Conservation (phyloP, 495 filamentous ascomycete species). For the Apodospora peruviana region DNA sequence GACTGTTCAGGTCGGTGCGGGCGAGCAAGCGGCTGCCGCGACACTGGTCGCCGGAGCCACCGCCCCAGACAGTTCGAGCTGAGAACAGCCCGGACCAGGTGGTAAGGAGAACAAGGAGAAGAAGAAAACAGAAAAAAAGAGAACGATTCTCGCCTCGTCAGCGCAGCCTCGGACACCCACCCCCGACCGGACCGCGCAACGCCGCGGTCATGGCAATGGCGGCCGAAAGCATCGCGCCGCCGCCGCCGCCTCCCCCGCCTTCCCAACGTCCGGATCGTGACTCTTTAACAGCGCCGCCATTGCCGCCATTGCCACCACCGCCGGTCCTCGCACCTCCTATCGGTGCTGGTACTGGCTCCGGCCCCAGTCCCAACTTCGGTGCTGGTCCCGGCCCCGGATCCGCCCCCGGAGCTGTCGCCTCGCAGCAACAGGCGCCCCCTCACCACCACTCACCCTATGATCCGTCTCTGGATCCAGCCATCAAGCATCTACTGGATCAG, state of each 20-base stretch:
- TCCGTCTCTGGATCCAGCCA: slow-evolving; percentile 38
- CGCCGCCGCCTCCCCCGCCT: slow-evolving; percentile 14
- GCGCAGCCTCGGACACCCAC: background rate
- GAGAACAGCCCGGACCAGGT: background rate
- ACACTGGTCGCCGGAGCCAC: slow-evolving; percentile 13
- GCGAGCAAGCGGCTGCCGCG: slow-evolving; percentile 9
- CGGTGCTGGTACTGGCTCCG: too few relatives aligned
- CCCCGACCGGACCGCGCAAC: background rate
- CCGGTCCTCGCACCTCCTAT: slow-evolving; percentile 12
- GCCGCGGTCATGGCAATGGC: too few relatives aligned
- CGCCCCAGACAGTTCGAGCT: slow-evolving; percentile 1
- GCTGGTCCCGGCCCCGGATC: slow-evolving; percentile 8
- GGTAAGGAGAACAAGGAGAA: background rate
- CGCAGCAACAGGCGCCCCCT: background rate
- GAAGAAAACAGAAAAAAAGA: background rate
- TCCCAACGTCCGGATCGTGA: slow-evolving; percentile 19
- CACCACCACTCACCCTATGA: slow-evolving; percentile 19
- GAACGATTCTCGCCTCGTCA: background rate
- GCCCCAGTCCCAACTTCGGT: too few relatives aligned
- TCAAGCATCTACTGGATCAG: slow-evolving; percentile 41
- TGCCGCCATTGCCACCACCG: too few relatives aligned
- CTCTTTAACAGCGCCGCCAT: slow-evolving; percentile 19
- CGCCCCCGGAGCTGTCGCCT: background rate
- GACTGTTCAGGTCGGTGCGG: background rate
- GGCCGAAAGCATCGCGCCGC: slow-evolving; percentile 20